These are phyloP conservation scores for Nymphaea thermarum DNA, from an alignment of 164 flowering plant genomes.

Conservation along the genomic window DNA sequence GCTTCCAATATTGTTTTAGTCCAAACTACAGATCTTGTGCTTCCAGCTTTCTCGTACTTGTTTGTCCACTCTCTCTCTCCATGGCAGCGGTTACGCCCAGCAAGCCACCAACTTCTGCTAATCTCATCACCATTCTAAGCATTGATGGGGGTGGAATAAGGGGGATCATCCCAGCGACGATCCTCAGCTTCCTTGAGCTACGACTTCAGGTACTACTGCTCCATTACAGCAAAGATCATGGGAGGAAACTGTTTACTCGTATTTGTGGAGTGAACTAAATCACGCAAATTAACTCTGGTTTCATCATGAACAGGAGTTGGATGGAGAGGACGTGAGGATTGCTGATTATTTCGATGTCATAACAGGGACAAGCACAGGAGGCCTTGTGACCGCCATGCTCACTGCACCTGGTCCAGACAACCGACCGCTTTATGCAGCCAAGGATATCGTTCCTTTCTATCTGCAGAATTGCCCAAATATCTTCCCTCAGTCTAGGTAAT, in stretches of 20 bases:
- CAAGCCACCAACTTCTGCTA: constrained; percentile 24
- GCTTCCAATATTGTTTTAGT: too few relatives aligned
- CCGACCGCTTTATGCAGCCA: constrained; percentile 8
- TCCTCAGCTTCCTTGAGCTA: constrained; percentile 19
- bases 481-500: constrained; percentile 6
- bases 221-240: too few relatives aligned
- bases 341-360: constrained; percentile 12
- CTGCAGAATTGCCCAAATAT: constrained; percentile 6
- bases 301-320: constrained; percentile 3
- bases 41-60: too few relatives aligned
- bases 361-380: constrained; percentile 11
- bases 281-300: neutral
- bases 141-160: constrained; percentile 37
- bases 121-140: constrained; percentile 24
- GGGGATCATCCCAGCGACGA: constrained; percentile 28
- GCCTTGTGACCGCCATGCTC: constrained; percentile 9
- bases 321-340: constrained; percentile 11
- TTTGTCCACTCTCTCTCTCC: too few relatives aligned
- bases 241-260: too few relatives aligned
- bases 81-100: too few relatives aligned
- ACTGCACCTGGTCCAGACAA: constrained; percentile 5
- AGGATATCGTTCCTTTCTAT: constrained; percentile 8
- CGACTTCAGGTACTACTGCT: constrained; percentile 22
- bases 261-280: too few relatives aligned
- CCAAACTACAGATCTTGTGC: too few relatives aligned